Conservation (phyloP, 1,284 basidiomycete species). For the Trametes pubescens region DNA sequence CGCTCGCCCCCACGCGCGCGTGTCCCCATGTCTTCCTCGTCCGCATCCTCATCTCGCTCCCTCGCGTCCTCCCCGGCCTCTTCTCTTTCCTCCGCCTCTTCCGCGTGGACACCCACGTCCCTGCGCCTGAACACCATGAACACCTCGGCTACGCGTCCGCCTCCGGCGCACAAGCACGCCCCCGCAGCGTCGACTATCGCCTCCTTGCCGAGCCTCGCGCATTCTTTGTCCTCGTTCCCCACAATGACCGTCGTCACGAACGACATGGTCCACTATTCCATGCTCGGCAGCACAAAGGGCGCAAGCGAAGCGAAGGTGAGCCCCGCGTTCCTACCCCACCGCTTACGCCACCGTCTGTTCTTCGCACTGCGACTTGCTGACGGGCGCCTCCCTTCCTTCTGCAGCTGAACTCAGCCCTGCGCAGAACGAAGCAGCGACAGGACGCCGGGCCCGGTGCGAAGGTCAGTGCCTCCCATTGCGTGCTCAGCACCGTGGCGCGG, state of each 20-base stretch:
- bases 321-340: neutral
- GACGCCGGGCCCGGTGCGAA: conserved; percentile 24
- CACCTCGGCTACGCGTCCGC: conserved; percentile 7
- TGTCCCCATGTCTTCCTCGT: conserved; percentile 27
- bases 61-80: conserved; percentile 25
- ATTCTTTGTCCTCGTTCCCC: conserved; percentile 44
- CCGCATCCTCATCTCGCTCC: conserved; percentile 16
- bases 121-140: conserved; percentile 18
- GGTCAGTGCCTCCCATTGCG: conserved; percentile 23
- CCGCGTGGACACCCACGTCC: conserved; percentile 26
- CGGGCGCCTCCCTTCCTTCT: neutral
- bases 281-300: conserved; percentile 37
- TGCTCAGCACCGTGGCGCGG: conserved; percentile 15
- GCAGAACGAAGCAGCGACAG: conserved; percentile 38
- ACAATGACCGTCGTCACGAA: conserved; percentile 43
- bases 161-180: conserved; percentile 1
- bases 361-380: conserved; percentile 1
- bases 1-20: conserved; percentile 16
- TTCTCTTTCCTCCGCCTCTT: conserved; percentile 28
- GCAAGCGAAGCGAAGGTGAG: conserved; percentile 43
- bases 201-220: conserved; percentile 43
- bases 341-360: conserved; percentile 7
- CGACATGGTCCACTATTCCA: conserved; percentile 46
- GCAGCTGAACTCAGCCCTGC: conserved; percentile 41
- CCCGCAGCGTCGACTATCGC: conserved; percentile 35